A percentile compares a stretch with the other conserved stretches of the same genome.
These are phyloP conservation scores for Centaurea solstitialis DNA, from an alignment of 129 eudicot species.

Conservation along the genomic window DNA sequence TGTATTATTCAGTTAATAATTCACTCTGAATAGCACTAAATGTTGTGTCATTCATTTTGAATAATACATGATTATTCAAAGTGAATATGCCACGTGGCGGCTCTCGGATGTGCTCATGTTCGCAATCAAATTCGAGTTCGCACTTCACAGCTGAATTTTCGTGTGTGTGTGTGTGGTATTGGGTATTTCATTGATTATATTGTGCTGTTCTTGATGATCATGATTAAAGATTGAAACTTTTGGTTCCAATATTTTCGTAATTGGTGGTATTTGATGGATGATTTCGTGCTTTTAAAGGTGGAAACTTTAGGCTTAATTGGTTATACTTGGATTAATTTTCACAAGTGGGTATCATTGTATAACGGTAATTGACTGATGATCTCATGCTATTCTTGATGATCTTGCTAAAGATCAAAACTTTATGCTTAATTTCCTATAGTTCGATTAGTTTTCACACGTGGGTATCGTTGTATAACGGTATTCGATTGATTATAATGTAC, in stretches of 20 bases:
- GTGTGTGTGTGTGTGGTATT: not conserved
- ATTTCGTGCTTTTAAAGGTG: not conserved
- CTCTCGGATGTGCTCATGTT: too few species aligned
- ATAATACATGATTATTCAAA: too few species aligned
- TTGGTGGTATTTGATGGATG: not conserved
- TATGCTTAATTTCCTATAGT: not conserved
- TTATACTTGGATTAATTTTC: not conserved
- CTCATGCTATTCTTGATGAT: not conserved
- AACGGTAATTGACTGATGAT: not conserved
- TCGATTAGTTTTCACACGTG: not conserved
- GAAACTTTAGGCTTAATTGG: not conserved
- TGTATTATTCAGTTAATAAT: too few species aligned
- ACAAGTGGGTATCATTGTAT: not conserved
- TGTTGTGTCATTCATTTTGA: too few species aligned
- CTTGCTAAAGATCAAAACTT: not conserved
- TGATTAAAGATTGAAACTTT: not conserved
- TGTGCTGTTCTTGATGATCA: not conserved
- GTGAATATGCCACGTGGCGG: too few species aligned
- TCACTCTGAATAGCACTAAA: too few species aligned
- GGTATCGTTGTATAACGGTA: not conserved
- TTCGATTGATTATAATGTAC: not conserved
- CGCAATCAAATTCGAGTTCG: too few species aligned
- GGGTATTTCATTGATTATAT: not conserved
- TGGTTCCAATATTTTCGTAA: not conserved
- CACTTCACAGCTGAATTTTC: too few species aligned